phyloP scores from a whole-genome alignment of 2,329 filamentous ascomycete species.

The Capronia epimyces region DNA sequence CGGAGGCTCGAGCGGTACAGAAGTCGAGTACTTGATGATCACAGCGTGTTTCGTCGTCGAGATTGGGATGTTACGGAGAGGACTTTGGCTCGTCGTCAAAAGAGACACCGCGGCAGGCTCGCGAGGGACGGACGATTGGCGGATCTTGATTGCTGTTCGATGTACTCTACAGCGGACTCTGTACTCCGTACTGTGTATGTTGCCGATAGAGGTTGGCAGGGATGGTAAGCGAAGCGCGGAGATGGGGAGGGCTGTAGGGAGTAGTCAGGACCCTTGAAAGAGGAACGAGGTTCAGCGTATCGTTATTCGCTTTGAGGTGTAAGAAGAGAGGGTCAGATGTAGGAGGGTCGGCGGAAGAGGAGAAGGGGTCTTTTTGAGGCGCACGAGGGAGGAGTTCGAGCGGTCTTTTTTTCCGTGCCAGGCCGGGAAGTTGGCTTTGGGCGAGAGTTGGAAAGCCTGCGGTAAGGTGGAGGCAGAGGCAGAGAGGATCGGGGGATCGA shows the following conservation, averaged over 20 bases:
- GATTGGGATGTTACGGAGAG: no score
- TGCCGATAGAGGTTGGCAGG: neutral
- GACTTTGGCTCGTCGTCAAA: no score
- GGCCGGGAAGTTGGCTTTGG: conserved; percentile 3
- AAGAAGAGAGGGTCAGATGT: conserved; percentile 2
- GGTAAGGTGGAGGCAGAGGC: conserved; percentile 6
- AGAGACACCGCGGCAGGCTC: no score
- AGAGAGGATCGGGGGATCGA: conserved; percentile 13
- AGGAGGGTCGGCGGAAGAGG: conserved; percentile 2
- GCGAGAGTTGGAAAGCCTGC: conserved; percentile 3
- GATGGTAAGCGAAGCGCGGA: neutral
- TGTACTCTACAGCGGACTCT: no score
- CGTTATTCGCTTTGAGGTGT: conserved; percentile 2
- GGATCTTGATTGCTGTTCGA: no score
- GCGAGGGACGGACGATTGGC: no score
- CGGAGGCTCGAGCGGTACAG: neutral
- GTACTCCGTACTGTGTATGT: no score
- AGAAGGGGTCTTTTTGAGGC: conserved; percentile 18
- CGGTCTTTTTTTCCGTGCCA: neutral
- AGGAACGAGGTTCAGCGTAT: no score
- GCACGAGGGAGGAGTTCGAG: conserved; percentile 1
- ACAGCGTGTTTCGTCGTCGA: no score
- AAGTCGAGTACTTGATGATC: neutral
- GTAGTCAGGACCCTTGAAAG: conserved; percentile 13
- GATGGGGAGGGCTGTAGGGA: neutral